Base-by-base conservation (phyloP, 495 filamentous ascomycete genomes). In the Hypoxylon lenormandii region DNA sequence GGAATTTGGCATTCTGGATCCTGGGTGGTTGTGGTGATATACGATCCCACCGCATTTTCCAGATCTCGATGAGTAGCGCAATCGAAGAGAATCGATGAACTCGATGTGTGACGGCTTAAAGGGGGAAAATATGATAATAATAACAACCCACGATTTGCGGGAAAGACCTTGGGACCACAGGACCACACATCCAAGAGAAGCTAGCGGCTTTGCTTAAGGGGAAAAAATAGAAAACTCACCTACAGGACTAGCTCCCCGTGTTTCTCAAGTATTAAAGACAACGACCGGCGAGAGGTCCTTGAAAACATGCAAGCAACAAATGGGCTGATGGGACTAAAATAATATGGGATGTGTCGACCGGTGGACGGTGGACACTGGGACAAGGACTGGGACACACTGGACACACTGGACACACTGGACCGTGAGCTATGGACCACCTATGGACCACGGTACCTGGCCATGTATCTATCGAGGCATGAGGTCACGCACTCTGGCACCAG, bases 11-110 rank as follows among this genome's bases (percentile, higher is more conserved):
- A 72, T 72, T 68, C 59, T 67, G 69, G 64, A 68, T 64, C 69
- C 64, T 36, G 69, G 69, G 64, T 50, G 46, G 64, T 59, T 60
- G 64, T 64, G 60, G 64, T 67, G 53, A 68, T 72, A 72, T 72
- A 68, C 69, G 69, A 72, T 72, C 64, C 64, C 68, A 53, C 68
- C 66, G 68, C 68, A 71, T 71, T 71, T 71, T 71, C 57, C 58
- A 71, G 68, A 71, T 71, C 68, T 71, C 68, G 68, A 71, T 71
- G 68, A 71, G 68, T 66, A 71, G 68, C 58, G 68, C 62, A 71
- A 71, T 71, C 67, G 67, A 66, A n/a, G 58, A 53, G 23, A 64
- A 70, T 66, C 68, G 72, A 65, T 38, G 60, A 72, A 64, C 52
- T 70, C 60, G 72, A 72, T 66, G 71, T 70, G 57, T 71, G 55